Evolutionary conservation across 2,329 filamentous ascomycete species (phyloP), one percentile per base, ranked within the genome.

Genomic region (Xenoacremonium recifei): DNA sequence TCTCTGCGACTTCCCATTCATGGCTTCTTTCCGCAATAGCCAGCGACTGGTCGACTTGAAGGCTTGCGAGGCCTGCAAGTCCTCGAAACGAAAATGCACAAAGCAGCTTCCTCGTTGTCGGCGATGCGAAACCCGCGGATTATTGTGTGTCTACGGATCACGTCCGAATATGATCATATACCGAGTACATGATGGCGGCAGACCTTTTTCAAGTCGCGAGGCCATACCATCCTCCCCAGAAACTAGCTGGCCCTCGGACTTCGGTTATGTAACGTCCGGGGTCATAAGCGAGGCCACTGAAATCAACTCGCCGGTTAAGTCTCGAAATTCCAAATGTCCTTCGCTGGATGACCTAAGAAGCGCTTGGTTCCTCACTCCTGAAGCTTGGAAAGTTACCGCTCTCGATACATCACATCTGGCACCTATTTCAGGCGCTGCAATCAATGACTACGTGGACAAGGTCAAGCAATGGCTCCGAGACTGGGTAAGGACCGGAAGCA

Each of bases 111-210:
- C 53, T 5, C 34, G 29, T 23, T 54, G 51, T 20, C 48, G 30
- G 3, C 45, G 51, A n/a, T 53, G 50, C 21, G 41, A 45, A 4
- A 35, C 44, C n/a, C 50, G 45, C 11, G 43, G 36, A 13, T n/a
- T 53, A 25, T 7, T 30, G 5, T 53, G 51, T 25, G 35, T 57
- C 1, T 63, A 62, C 20, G 43, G 45, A 16, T 35, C 40, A 6
- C 20, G 25, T n/a, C 47, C 39, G 23, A 39, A 35, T 2, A 50
- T 30, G 21, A 23, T 50, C 16, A 6, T 50, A 13, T 50, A 50
- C 4, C 39, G 38, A 9, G 27, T 42, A 10, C 13, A 34, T 15
- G 27, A 39, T 2, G 11, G 20, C 3, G 21, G 2, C 3, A 11
- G 4, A 0, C n/a, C 3, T 2, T 37, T 36, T 6, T n/a, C 32